Percentiles rank a stretch among this genome's conserved stretches.
These are phyloP conservation scores for Rossbeevera mucosa DNA, from an alignment of 768 basidiomycete species.

Conservation along the genomic window DNA sequence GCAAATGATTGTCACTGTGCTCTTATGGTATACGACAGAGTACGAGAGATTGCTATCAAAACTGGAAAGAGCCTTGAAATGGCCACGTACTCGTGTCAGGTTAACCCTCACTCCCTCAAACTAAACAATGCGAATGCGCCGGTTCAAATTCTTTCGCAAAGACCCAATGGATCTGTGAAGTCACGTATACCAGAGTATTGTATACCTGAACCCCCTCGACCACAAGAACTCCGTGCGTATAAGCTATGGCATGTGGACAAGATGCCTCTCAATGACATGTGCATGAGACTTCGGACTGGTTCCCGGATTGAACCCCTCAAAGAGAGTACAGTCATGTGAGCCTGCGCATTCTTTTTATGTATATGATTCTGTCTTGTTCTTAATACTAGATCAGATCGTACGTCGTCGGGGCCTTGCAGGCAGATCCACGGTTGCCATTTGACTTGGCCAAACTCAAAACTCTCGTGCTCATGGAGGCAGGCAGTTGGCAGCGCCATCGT, in stretches of 20 bases:
- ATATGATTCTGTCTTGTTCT: background rate
- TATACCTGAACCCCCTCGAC: constrained; percentile 28
- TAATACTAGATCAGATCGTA: constrained; percentile 34
- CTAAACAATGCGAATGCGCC: background rate
- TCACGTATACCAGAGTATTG: constrained; percentile 19
- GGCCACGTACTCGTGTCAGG: constrained; percentile 24
- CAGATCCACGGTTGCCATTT: constrained; percentile 37
- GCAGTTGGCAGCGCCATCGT: constrained; percentile 40
- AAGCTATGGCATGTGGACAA: constrained; percentile 38
- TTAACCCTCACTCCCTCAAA: constrained; percentile 16
- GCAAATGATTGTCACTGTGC: constrained; percentile 50
- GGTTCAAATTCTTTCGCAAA: background rate
- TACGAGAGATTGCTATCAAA: constrained; percentile 32
- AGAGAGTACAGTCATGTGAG: constrained; percentile 46
- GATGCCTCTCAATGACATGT: constrained; percentile 37
- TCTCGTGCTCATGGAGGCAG: constrained; percentile 37
- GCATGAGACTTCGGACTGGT: constrained; percentile 32
- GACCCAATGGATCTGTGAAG: background rate
- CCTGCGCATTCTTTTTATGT: background rate
- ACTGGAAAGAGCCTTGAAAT: constrained; percentile 16
- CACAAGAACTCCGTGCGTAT: constrained; percentile 42
- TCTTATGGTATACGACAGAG: constrained; percentile 38
- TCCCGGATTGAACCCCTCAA: constrained; percentile 37
- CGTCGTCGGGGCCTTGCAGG: constrained; percentile 38
- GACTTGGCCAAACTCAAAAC: constrained; percentile 30